phyloP scores from a whole-genome alignment of 495 filamentous ascomycete species.

The Cenococcum geophilum region DNA sequence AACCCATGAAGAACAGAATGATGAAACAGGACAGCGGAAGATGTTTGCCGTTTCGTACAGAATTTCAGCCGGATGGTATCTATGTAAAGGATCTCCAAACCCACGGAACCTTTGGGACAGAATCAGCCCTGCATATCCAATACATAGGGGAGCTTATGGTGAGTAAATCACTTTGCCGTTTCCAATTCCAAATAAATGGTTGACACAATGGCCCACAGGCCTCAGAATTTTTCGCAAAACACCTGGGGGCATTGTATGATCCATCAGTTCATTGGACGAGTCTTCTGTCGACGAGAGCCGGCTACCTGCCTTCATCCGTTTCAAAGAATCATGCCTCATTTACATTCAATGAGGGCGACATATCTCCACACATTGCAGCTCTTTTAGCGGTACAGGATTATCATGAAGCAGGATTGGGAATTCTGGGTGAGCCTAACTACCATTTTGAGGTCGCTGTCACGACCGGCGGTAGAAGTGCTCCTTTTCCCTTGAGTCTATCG shows the following conservation, averaged over 20 bases:
- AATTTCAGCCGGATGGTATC: background rate
- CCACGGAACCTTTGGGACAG: too few relatives aligned
- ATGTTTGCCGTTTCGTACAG: too few relatives aligned
- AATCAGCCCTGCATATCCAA: too few relatives aligned
- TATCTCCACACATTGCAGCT: background rate
- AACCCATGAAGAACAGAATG: too few relatives aligned
- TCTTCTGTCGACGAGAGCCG: background rate
- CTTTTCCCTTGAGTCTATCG: background rate
- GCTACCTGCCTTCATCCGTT: background rate
- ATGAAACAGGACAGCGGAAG: too few relatives aligned
- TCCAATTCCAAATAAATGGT: background rate
- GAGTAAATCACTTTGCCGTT: background rate
- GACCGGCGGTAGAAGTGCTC: background rate
- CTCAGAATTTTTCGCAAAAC: background rate
- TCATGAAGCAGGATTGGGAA: background rate
- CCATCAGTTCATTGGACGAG: background rate
- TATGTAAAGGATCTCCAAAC: background rate
- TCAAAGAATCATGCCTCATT: background rate
- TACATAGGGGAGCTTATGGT: constrained; percentile 1
- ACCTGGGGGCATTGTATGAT: background rate
- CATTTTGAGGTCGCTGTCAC: background rate
- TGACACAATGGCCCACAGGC: too few relatives aligned
- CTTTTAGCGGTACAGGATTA: background rate
- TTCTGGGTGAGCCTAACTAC: background rate
- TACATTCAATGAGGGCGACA: background rate